Conservation (phyloP, 768 basidiomycete species). For the Suillus bovinus region DNA sequence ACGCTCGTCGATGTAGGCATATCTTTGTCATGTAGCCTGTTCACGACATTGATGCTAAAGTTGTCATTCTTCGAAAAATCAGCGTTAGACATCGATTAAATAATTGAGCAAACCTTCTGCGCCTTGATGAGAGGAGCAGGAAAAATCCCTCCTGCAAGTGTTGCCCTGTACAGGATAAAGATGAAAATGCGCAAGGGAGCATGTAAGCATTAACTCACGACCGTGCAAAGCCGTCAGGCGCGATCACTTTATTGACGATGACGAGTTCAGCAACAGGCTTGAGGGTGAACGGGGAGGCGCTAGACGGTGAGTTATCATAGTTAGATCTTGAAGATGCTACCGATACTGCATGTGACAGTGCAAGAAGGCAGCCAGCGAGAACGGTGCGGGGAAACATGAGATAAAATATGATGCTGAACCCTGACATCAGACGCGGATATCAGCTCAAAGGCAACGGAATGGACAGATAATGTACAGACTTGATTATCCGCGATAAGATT, state of each 20-base stretch:
- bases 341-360: constrained; percentile 19
- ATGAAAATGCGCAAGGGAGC: background rate
- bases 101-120: constrained; percentile 35
- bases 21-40: constrained; percentile 30
- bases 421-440: background rate
- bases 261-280: constrained; percentile 35
- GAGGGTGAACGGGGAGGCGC: constrained; percentile 16
- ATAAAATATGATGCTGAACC: background rate
- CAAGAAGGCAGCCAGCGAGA: background rate
- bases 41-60: constrained; percentile 39
- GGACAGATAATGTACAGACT: background rate
- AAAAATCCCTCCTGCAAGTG: constrained; percentile 46
- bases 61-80: constrained; percentile 26
- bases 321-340: constrained; percentile 11
- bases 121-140: constrained; percentile 50
- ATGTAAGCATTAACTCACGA: constrained; percentile 28
- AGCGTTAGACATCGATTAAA: background rate
- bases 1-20: constrained; percentile 39
- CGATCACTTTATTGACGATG: constrained; percentile 43
- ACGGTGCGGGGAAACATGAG: background rate
- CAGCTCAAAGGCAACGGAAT: background rate
- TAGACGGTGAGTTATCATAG: constrained; percentile 6
- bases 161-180: constrained; percentile 30
- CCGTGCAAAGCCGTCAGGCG: constrained; percentile 50
- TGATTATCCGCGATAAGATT: background rate